A percentile compares a stretch with the other conserved stretches of the same genome.
phyloP scores from a whole-genome alignment of 2,329 filamentous ascomycete genomes.

The Berkeleyomyces basicola region DNA sequence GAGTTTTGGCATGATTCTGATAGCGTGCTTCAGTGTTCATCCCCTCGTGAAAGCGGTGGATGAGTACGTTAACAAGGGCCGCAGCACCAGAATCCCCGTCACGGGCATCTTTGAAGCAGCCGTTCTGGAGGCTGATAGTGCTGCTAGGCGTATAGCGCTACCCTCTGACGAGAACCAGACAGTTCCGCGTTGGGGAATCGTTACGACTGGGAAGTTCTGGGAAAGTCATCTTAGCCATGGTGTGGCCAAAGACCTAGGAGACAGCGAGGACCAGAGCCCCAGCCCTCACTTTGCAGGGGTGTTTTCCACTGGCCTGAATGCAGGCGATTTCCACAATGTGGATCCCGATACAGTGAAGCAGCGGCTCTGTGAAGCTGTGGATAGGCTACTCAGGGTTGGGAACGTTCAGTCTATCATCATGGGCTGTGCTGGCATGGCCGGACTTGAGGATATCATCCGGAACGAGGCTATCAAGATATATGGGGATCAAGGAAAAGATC shows the following conservation, averaged over 20 bases:
- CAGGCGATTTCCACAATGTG: constrained; percentile 60
- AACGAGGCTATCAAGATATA: constrained; percentile 48
- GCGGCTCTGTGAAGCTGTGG: constrained; percentile 55
- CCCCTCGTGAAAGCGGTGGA: constrained; percentile 50
- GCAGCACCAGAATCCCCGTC: constrained; percentile 30
- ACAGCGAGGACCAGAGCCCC: constrained; percentile 22
- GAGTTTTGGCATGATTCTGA: constrained; percentile 56
- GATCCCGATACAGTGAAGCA: constrained; percentile 44
- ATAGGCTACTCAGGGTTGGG: constrained; percentile 39
- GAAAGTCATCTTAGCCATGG: constrained; percentile 52
- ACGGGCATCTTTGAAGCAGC: constrained; percentile 82
- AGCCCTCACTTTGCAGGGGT: constrained; percentile 51
- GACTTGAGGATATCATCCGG: constrained; percentile 61
- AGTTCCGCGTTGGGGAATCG: constrained; percentile 56
- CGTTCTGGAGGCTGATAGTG: constrained; percentile 45
- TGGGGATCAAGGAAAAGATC: constrained; percentile 34
- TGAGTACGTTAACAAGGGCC: constrained; percentile 13
- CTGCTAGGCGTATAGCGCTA: constrained; percentile 17
- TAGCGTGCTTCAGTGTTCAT: constrained; percentile 81
- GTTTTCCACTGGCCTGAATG: constrained; percentile 64
- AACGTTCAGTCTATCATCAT: constrained; percentile 54
- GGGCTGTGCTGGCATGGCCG: constrained; percentile 84
- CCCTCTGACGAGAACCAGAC: constrained; percentile 9
- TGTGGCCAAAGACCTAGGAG: constrained; percentile 46
- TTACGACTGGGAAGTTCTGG: constrained; percentile 79